Evolutionary conservation across 176 grass and related monocot genomes (phyloP).

Genomic region (Tillandsia leiboldiana): DNA sequence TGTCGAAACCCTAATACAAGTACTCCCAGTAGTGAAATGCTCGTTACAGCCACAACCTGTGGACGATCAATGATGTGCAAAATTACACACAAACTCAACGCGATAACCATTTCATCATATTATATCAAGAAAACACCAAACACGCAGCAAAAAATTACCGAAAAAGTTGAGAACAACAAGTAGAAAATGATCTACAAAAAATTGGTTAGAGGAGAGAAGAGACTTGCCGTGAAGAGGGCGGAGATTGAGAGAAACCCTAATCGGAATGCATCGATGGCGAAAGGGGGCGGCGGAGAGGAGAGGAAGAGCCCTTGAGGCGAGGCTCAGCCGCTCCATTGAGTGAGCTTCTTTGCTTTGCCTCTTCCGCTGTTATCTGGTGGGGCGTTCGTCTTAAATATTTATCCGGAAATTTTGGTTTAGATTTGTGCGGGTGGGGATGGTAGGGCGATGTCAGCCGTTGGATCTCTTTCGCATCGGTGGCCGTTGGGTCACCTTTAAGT

Average conservation of each 20-base stretch:
- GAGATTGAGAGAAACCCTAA: constrained; percentile 5
- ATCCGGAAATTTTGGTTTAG: not conserved
- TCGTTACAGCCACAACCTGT: constrained; percentile 19
- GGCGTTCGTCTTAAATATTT: not conserved
- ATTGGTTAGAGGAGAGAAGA: too few species aligned
- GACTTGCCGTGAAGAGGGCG: constrained; percentile 13
- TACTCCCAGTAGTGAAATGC: constrained; percentile 1
- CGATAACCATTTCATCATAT: not conserved
- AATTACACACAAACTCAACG: not conserved
- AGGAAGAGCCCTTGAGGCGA: constrained; percentile 20
- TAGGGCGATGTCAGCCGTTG: not conserved
- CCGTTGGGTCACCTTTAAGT: not conserved
- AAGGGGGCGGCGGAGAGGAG: constrained; percentile 27
- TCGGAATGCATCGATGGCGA: not conserved
- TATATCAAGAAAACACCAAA: not conserved
- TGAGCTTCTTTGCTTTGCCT: constrained; percentile 27
- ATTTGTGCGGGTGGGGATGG: not conserved
- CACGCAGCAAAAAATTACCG: not conserved
- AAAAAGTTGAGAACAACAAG: not conserved
- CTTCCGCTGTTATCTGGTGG: not conserved
- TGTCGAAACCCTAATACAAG: constrained; percentile 2
- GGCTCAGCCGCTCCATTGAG: constrained; percentile 35
- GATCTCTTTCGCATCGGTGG: not conserved
- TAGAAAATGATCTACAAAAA: not conserved
- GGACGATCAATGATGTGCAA: not conserved